Conservation (phyloP, 768 basidiomycete genomes). For the Tulasnella sp. region DNA sequence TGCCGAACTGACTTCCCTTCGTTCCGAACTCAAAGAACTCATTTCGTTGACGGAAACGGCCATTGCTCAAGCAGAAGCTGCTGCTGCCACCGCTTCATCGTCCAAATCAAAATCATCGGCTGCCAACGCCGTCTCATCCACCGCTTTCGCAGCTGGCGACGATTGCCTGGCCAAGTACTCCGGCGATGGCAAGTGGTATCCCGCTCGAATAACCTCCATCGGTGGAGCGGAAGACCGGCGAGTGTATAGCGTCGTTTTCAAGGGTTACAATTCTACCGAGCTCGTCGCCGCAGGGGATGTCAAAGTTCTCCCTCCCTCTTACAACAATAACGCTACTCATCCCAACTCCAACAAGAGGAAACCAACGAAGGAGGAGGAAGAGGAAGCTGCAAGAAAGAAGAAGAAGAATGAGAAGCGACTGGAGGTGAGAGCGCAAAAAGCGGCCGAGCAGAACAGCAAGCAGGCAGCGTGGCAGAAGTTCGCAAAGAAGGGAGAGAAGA, state of each 20-base stretch:
- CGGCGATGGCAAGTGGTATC: constrained; percentile 73
- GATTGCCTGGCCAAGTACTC: constrained; percentile 81
- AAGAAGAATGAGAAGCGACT: constrained; percentile 93
- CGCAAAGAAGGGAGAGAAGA: constrained; percentile 87
- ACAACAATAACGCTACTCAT: constrained; percentile 17
- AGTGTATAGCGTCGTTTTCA: constrained; percentile 82
- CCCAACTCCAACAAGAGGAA: constrained; percentile 58
- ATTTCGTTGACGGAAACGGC: constrained; percentile 67
- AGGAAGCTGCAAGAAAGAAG: constrained; percentile 79
- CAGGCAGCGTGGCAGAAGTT: constrained; percentile 91
- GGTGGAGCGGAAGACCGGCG: constrained; percentile 72
- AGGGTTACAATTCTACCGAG: constrained; percentile 85
- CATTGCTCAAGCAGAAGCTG: constrained; percentile 50
- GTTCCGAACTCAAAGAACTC: constrained; percentile 68
- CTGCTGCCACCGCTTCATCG: constrained; percentile 33
- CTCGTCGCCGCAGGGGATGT: constrained; percentile 60
- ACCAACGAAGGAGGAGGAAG: constrained; percentile 62
- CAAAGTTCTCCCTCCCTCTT: constrained; percentile 47
- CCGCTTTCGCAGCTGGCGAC: constrained; percentile 58
- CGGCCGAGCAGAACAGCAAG: constrained; percentile 74
- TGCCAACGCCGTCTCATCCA: neutral
- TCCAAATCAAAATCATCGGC: constrained; percentile 44
- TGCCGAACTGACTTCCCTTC: constrained; percentile 55
- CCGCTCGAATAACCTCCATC: constrained; percentile 74
- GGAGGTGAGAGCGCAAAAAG: constrained; percentile 69